phyloP scores from a whole-genome alignment of 176 grass and related monocot species.

The Carex littledalei region DNA sequence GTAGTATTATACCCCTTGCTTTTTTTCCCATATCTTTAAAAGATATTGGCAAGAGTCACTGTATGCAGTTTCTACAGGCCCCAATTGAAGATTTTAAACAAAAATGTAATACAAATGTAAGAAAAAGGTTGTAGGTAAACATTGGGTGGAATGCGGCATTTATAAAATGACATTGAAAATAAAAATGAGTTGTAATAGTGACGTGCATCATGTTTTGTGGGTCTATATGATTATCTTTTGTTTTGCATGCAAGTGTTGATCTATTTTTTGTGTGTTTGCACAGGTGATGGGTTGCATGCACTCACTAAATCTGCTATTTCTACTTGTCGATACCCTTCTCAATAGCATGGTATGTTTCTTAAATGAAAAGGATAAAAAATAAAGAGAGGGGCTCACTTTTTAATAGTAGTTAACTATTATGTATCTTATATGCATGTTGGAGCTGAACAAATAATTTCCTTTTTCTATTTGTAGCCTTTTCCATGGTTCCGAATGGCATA shows the following conservation, averaged over 20 bases:
- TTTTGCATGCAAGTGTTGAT: background rate
- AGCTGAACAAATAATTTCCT: background rate
- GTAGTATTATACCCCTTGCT: background rate
- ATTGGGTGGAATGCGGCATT: background rate
- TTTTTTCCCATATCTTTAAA: background rate
- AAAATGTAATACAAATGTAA: background rate
- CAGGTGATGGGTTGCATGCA: conserved; percentile 51
- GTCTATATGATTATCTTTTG: conserved; percentile 2
- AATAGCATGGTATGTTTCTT: conserved; percentile 37
- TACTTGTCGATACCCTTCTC: conserved; percentile 40
- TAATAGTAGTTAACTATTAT: background rate
- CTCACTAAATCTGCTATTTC: conserved; percentile 40
- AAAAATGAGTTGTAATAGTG: background rate
- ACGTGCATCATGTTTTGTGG: background rate
- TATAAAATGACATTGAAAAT: background rate
- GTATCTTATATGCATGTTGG: background rate
- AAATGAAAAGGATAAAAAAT: background rate
- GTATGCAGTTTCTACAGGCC: background rate
- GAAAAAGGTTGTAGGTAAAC: background rate
- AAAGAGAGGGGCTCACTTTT: background rate
- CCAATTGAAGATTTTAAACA: background rate
- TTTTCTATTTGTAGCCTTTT: conserved; percentile 29
- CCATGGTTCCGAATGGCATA: conserved; percentile 49
- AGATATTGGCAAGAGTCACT: background rate
- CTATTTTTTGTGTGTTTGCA: background rate